These are phyloP conservation scores for Umbilicus rupestris DNA, from an alignment of 164 flowering plant species.

Conservation along the genomic window DNA sequence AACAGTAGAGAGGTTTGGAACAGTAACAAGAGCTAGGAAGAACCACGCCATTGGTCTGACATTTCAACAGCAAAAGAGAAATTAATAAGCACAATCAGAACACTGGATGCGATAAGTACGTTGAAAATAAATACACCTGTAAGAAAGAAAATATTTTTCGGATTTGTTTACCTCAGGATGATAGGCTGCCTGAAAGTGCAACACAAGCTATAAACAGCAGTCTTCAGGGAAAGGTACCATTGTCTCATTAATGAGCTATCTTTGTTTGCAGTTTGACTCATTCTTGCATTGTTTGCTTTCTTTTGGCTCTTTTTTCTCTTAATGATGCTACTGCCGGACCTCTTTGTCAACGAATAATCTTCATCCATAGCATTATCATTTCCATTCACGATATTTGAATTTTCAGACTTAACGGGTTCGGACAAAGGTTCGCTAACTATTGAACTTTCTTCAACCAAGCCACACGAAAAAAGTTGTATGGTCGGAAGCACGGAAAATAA, in stretches of 20 bases:
- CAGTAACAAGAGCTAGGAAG: constrained; percentile 61
- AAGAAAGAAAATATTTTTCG: background rate
- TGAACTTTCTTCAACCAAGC: constrained; percentile 56
- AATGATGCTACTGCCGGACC: constrained; percentile 18
- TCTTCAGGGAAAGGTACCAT: constrained; percentile 54
- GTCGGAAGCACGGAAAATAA: constrained; percentile 63
- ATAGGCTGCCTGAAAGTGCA: constrained; percentile 67
- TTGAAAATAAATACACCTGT: background rate
- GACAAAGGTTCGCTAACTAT: constrained; percentile 18
- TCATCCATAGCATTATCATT: constrained; percentile 20
- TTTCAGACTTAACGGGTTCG: constrained; percentile 19
- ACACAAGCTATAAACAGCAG: constrained; percentile 49
- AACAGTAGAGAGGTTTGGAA: constrained; percentile 77
- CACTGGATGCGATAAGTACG: background rate
- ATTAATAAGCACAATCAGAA: constrained; percentile 13
- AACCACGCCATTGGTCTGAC: constrained; percentile 95
- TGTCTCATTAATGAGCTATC: constrained; percentile 22
- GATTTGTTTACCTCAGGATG: constrained; percentile 55
- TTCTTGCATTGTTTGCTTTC: constrained; percentile 13
- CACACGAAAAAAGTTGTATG: constrained; percentile 71
- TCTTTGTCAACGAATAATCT: constrained; percentile 20
- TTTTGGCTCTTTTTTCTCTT: constrained; percentile 53
- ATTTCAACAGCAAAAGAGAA: constrained; percentile 17
- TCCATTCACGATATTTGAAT: constrained; percentile 21
- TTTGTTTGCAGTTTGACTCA: constrained; percentile 19